These are phyloP conservation scores for Parasitella parasitica DNA, from an alignment of 371 early-diverging fungal genomes.

Conservation along the genomic window DNA sequence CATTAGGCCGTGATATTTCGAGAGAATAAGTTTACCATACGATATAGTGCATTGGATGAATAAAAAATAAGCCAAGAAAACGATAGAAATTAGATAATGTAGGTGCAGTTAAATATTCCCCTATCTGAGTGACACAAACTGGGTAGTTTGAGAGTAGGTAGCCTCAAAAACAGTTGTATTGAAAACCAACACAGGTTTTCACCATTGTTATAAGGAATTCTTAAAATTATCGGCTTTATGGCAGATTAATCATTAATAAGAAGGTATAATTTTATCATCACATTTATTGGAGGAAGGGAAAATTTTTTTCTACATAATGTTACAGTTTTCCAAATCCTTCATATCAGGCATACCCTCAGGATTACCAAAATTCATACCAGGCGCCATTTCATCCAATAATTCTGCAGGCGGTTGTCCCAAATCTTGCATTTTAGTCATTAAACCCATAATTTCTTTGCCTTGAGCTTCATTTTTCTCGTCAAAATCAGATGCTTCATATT, in stretches of 20 bases:
- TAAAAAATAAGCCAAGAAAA: too few relatives aligned
- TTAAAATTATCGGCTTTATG: too few relatives aligned
- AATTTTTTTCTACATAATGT: constrained; percentile 50
- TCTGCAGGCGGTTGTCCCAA: constrained; percentile 92
- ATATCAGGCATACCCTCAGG: constrained; percentile 73
- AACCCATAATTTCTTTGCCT: constrained; percentile 69
- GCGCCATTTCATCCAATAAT: constrained; percentile 84
- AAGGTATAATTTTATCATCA: not conserved
- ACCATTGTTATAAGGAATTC: too few relatives aligned
- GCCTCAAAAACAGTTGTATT: too few relatives aligned
- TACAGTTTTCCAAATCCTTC: constrained; percentile 58
- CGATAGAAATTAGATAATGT: too few relatives aligned
- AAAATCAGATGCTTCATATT: constrained; percentile 69
- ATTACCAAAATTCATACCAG: constrained; percentile 78
- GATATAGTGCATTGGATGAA: too few relatives aligned
- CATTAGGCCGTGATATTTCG: constrained; percentile 88
- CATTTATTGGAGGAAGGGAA: not conserved
- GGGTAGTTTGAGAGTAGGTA: too few relatives aligned
- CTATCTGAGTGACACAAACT: too few relatives aligned
- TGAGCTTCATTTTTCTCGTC: constrained; percentile 67
- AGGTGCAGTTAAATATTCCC: too few relatives aligned
- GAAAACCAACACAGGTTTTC: too few relatives aligned
- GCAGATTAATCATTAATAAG: too few relatives aligned
- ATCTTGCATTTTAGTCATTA: constrained; percentile 97
- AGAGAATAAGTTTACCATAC: constrained; percentile 67